Base-by-base conservation (phyloP, 495 filamentous ascomycete species). In the Penicillium waksmanii region DNA sequence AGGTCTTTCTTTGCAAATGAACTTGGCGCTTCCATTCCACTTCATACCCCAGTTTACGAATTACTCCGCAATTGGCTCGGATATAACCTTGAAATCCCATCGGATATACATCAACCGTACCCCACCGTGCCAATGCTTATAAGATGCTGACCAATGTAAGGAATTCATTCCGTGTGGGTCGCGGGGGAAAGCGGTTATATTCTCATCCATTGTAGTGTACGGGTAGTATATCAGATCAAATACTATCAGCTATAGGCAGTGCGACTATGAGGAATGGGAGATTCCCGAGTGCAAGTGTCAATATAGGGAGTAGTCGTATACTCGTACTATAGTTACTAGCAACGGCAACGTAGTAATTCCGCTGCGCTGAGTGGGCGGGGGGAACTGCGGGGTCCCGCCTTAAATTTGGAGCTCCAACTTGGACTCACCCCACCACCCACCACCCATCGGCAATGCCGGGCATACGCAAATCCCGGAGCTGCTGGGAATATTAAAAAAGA, bases 61-160 rank as follows among this genome's bases (percentile, higher is more conserved):
- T 31, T 31, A 31, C 27, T 31, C 27, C 27, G 3, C 5, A 8
- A 8, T 31, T 31, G 27, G 27, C 36, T 38, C 36, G 36, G 36
- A 38, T 38, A 38, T 38, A 38, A 38, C 11, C 7, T n/a, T 5
- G 12, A 38, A n/a, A n/a, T 38, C 15, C 12, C 36, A 38, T n/a
- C 56, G 61, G 61, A 64, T 64, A 64, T 60, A 64, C 51, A 54
- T 61, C 51, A 46, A 54, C 50, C 57, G 56, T 51, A 23, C 50
- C 50, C 54, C 43, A 61, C 57, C 34, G 13, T n/a, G 36, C 40
- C n/a, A 6, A 23, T 62, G 64, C 64, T 67, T 64, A 67, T 58
- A 51, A 40, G 38, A 57, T 52, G 64, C 55, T 67, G 64, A 67
- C 64, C 61, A 66, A 66, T 55, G 55, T 19, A 3, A 55, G 51